Conservation (phyloP, 352 stramenopile species). For the Globisporangium carolinianum region DNA sequence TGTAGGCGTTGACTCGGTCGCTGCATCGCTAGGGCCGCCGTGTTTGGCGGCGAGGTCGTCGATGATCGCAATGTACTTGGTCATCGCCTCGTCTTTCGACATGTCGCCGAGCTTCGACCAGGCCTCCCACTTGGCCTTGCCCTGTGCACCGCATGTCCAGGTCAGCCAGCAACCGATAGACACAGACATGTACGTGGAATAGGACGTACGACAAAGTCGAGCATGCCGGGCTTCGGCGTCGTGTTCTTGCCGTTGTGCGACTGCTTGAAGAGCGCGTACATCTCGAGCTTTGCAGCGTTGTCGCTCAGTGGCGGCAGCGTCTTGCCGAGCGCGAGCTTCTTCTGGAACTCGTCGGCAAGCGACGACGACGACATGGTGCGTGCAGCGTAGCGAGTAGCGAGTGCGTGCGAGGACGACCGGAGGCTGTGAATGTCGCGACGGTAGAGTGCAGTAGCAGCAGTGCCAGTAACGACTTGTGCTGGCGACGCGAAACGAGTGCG, state of each 20-base stretch:
- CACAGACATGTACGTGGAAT: not conserved
- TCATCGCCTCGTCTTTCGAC: slow-evolving; percentile 56
- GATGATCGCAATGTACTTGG: slow-evolving; percentile 72
- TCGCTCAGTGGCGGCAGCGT: slow-evolving; percentile 58
- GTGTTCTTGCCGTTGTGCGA: slow-evolving; percentile 51
- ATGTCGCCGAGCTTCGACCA: slow-evolving; percentile 67
- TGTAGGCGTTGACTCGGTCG: slow-evolving; percentile 9
- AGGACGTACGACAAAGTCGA: slow-evolving; percentile 67
- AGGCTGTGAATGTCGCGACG: not conserved
- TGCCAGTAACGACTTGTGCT: not conserved
- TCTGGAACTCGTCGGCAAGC: slow-evolving; percentile 39
- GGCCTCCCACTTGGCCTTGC: slow-evolving; percentile 78
- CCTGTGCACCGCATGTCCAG: slow-evolving; percentile 9
- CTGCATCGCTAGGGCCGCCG: slow-evolving; percentile 5
- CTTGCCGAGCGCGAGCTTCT: slow-evolving; percentile 63
- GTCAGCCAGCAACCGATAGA: no score
- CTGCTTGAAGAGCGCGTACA: slow-evolving; percentile 87
- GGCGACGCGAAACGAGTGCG: not conserved
- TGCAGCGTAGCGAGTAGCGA: not conserved
- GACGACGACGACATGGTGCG: slow-evolving; percentile 10
- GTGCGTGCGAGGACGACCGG: not conserved
- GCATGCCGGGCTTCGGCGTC: slow-evolving; percentile 61
- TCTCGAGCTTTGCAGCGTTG: slow-evolving; percentile 70
- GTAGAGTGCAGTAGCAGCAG: not conserved
- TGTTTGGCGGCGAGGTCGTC: slow-evolving; percentile 48